phyloP scores from a whole-genome alignment of 768 basidiomycete genomes.

The Kwoniella europaea region DNA sequence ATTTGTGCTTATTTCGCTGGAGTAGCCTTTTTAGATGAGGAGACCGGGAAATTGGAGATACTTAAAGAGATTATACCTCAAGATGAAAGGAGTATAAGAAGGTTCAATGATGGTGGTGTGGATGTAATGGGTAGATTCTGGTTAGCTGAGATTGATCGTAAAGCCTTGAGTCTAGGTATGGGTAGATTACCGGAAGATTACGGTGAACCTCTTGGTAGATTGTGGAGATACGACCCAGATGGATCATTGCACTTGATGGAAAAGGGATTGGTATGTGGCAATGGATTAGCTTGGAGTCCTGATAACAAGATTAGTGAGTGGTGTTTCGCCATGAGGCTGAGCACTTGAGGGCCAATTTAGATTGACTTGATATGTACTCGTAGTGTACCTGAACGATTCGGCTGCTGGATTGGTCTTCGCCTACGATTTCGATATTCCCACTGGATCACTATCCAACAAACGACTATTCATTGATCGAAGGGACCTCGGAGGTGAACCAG shows the following conservation, averaged over 20 bases:
- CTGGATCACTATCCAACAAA: slow-evolving; percentile 27
- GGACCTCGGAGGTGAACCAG: slow-evolving; percentile 26
- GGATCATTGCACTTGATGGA: slow-evolving; percentile 34
- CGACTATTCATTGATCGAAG: slow-evolving; percentile 32
- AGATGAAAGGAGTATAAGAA: slow-evolving; percentile 24
- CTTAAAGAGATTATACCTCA: slow-evolving; percentile 34
- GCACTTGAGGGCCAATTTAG: too few species aligned
- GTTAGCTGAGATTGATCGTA: slow-evolving; percentile 36
- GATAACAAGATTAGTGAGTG: slow-evolving; percentile 34
- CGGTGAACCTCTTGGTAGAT: slow-evolving; percentile 23
- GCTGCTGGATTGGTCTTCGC: slow-evolving; percentile 31
- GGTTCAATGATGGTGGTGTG: slow-evolving; percentile 36
- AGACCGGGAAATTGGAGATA: slow-evolving; percentile 28
- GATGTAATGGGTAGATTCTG: slow-evolving; percentile 32
- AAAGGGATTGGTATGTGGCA: slow-evolving; percentile 33
- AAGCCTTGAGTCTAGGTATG: slow-evolving; percentile 25
- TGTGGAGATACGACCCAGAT: slow-evolving; percentile 33
- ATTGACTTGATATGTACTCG: too few species aligned
- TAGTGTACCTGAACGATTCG: slow-evolving; percentile 38
- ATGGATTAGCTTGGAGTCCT: slow-evolving; percentile 35
- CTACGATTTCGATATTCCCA: slow-evolving; percentile 35
- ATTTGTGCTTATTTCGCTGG: slow-evolving; percentile 34
- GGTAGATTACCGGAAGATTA: slow-evolving; percentile 26
- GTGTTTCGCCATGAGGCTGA: background rate
- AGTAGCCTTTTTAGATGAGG: slow-evolving; percentile 30